Evolutionary conservation across 2,329 filamentous ascomycete species (phyloP), one percentile per base, ranked within the genome.

Genomic region (Phialemoniopsis sp.): DNA sequence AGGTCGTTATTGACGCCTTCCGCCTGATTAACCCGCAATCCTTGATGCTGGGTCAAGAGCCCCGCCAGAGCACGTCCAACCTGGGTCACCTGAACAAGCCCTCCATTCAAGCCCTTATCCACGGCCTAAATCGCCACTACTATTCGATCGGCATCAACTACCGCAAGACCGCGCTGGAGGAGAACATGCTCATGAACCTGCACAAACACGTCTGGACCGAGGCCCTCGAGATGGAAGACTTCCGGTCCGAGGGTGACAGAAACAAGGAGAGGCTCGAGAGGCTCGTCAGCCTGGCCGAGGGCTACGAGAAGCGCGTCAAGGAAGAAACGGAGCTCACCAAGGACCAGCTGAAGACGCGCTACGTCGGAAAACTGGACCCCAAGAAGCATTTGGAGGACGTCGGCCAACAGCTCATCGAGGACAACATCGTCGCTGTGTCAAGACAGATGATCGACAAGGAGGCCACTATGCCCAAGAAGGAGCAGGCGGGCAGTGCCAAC

Each of bases 191-290:
- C 56, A 98, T 98, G 94, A 98, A 98, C 62, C 72, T 98, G 50
- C 93, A 98, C 78, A 98, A 98, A 76, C 93, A 97, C 53, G 90
- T 96, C 33, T 98, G 93, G 93, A 98, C 94, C 1, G 93, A 98
- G 64, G 93, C 91, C 5, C 67, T 98, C 49, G 82, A 95, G 61
- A 97, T 98, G 89, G 87, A 91, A 45, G 90, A 97, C 64, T 98
- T 98, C 76, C 79, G 83, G 49, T 71, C 80, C 41, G 91, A 97
- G 60, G 88, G 83, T 40, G 73, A 82, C 48, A 81, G 86, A 61
- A 98, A 95, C 62, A 87, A 90, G 60, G 90, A 95, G 40, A 80
- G 85, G 47, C 76, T 98, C 64, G 78, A 95, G 71, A 82, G 87
- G 59, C 78, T 98, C 37, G 93, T 98, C 40, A 80, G 78, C 39